Evolutionary conservation across 352 stramenopile genomes (phyloP), one percentile per base, ranked within the genome.

Genomic region (Phytophthora hibernalis): DNA sequence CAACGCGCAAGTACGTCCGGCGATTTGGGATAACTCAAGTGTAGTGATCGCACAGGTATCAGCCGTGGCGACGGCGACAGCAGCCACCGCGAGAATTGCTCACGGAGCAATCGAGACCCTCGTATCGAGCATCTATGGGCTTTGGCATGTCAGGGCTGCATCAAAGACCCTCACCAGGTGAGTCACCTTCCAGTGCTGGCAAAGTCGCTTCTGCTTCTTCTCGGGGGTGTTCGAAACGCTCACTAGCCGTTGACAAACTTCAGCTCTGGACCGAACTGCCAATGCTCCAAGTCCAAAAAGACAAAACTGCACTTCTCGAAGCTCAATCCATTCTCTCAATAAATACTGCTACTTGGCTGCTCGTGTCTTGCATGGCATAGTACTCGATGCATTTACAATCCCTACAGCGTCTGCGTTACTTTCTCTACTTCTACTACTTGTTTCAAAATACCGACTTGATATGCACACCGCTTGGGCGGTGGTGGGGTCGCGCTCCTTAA

Each of bases 371-470:
- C 24, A 61, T 64, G 47, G 38, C 62, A 61, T 59, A 57, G 33
- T 53, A 66, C 48, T 66, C 38, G 38, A 69, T 66, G 54, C 61
- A 70, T 74, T 70, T 73, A 28, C 58, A 53, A 45, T 71, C 64
- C 49, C 65, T 75, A 68, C 61, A 68, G 49, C 67, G 43, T 74
- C 67, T 68, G 70, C 65, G 45, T 62, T 74, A 69, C 38, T 75
- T 56, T 65, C 33, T 40, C 59, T 65, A 65, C 40, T 68, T 75
- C 63, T 72, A 71, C 67, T 74, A 71, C 43, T 71, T 63, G 43
- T 71, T 74, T 68, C 67, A 74, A 74, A 74, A 70, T 74, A 74
- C 35, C 48, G 61, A 61, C 49, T 75, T 75, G 33, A 61, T 70
- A 61, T 74, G 54, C 48, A 68, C 35, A 58, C 53, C 53, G 50